phyloP scores from a whole-genome alignment of 352 stramenopile genomes.

The Globisporangium alternatum region DNA sequence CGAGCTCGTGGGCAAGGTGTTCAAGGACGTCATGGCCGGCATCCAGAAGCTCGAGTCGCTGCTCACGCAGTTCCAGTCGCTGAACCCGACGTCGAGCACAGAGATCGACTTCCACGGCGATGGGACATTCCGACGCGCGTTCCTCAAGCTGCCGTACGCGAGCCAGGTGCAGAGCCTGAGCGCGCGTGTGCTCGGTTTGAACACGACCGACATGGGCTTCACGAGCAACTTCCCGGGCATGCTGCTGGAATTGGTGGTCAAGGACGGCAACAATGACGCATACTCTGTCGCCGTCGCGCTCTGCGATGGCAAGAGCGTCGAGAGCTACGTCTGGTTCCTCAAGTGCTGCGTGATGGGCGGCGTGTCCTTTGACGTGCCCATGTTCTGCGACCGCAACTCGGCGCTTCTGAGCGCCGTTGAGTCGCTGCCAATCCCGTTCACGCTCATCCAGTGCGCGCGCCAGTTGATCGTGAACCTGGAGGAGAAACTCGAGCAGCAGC shows the following conservation, averaged over 20 bases:
- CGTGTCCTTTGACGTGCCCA: conserved; percentile 29
- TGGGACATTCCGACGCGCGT: conserved; percentile 37
- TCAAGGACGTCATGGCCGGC: conserved; percentile 30
- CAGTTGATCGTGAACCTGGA: conserved; percentile 31
- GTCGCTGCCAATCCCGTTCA: conserved; percentile 26
- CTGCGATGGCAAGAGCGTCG: conserved; percentile 29
- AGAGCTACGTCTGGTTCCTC: conserved; percentile 48
- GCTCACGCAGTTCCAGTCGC: conserved; percentile 35
- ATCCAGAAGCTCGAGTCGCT: conserved; percentile 52
- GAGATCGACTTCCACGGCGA: conserved; percentile 30
- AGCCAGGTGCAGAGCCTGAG: conserved; percentile 28
- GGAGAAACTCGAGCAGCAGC: conserved; percentile 25
- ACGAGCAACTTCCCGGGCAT: conserved; percentile 36
- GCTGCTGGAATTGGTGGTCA: conserved; percentile 35
- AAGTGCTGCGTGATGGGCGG: conserved; percentile 28
- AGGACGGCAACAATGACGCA: conserved; percentile 40
- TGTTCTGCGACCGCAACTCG: conserved; percentile 34
- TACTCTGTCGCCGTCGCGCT: conserved; percentile 34
- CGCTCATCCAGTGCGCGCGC: conserved; percentile 39
- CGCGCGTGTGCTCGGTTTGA: conserved; percentile 29
- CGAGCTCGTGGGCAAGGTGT: conserved; percentile 23
- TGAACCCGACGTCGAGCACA: conserved; percentile 32
- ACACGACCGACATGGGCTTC: conserved; percentile 28
- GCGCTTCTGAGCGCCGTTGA: conserved; percentile 26
- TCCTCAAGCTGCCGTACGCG: conserved; percentile 42